Percentiles rank a stretch among this genome's conserved stretches.
Conservation (phyloP, 2,329 filamentous ascomycete species). For the Calonectria hawksworthii region DNA sequence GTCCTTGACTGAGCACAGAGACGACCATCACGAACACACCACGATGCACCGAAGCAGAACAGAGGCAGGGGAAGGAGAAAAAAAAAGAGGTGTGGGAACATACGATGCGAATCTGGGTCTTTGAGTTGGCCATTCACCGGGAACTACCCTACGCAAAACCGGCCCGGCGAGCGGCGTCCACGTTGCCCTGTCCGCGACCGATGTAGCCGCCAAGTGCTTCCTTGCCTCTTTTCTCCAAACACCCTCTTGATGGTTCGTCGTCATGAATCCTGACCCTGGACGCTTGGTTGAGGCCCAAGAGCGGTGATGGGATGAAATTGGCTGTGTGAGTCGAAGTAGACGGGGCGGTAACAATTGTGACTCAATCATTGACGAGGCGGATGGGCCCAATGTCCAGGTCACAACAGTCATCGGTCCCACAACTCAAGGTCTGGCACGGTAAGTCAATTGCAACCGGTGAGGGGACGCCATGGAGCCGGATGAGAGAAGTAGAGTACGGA, state of each 20-base stretch:
- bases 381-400: slow-evolving; percentile 24
- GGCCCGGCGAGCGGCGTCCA: slow-evolving; percentile 29
- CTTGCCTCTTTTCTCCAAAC: slow-evolving; percentile 17
- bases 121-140: slow-evolving; percentile 25
- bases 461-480: slow-evolving; percentile 17
- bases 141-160: slow-evolving; percentile 21
- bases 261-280: slow-evolving; percentile 19
- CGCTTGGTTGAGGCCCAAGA: slow-evolving; percentile 20
- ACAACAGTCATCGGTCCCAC: slow-evolving; percentile 42
- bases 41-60: slow-evolving; percentile 30
- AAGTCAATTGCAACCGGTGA: slow-evolving; percentile 27
- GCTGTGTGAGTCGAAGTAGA: slow-evolving; percentile 18
- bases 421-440: slow-evolving; percentile 31
- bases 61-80: slow-evolving; percentile 23
- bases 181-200: slow-evolving; percentile 13
- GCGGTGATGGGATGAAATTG: slow-evolving; percentile 1
- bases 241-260: slow-evolving; percentile 5
- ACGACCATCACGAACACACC: slow-evolving; percentile 35
- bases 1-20: slow-evolving; percentile 40
- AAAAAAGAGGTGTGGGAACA: slow-evolving; percentile 33
- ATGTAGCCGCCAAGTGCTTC: slow-evolving; percentile 10
- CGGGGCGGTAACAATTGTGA: slow-evolving; percentile 36
- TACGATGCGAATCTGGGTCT: slow-evolving; percentile 37
- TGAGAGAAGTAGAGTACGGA: background rate
- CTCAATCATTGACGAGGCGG: slow-evolving; percentile 29